phyloP scores from a whole-genome alignment of 2,329 filamentous ascomycete species.

The Coleophoma crateriformis region DNA sequence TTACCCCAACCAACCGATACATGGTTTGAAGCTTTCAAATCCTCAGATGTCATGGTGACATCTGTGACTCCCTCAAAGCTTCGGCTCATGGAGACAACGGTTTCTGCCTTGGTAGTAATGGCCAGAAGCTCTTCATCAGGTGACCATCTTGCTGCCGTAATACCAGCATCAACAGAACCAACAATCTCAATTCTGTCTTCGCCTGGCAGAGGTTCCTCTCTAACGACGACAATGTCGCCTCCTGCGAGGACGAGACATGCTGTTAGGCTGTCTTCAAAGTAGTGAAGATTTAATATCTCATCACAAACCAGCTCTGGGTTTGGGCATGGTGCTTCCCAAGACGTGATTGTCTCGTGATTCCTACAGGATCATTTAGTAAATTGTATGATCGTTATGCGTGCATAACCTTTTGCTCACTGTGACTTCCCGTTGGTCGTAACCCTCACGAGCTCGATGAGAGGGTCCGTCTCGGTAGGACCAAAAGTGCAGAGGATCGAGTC shows the following conservation, averaged over 20 bases:
- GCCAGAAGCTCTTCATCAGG: slow-evolving; percentile 89
- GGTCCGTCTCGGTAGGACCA: slow-evolving; percentile 67
- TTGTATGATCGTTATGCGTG: slow-evolving; percentile 26
- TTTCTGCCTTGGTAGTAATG: slow-evolving; percentile 73
- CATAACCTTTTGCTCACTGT: slow-evolving; percentile 20
- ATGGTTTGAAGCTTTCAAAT: slow-evolving; percentile 83
- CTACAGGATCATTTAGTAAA: slow-evolving; percentile 19
- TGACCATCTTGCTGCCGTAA: slow-evolving; percentile 86
- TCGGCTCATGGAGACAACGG: slow-evolving; percentile 86
- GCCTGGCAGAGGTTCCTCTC: slow-evolving; percentile 60
- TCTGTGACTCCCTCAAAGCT: slow-evolving; percentile 81
- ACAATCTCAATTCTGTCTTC: slow-evolving; percentile 90
- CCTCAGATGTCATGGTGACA: slow-evolving; percentile 64
- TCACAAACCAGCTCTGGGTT: slow-evolving; percentile 72
- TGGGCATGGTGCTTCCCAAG: slow-evolving; percentile 84
- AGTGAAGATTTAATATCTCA: slow-evolving; percentile 71
- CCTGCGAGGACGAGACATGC: slow-evolving; percentile 81
- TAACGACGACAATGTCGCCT: slow-evolving; percentile 83
- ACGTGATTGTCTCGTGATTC: slow-evolving; percentile 50
- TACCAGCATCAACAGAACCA: slow-evolving; percentile 88
- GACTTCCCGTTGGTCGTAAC: slow-evolving; percentile 37
- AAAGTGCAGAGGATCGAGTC: slow-evolving; percentile 78
- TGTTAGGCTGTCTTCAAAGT: slow-evolving; percentile 74
- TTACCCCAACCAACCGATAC: slow-evolving; percentile 98
- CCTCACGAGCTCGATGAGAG: slow-evolving; percentile 67